Base-by-base conservation (phyloP, 306 rosid genomes). In the Begonia masoniana region DNA sequence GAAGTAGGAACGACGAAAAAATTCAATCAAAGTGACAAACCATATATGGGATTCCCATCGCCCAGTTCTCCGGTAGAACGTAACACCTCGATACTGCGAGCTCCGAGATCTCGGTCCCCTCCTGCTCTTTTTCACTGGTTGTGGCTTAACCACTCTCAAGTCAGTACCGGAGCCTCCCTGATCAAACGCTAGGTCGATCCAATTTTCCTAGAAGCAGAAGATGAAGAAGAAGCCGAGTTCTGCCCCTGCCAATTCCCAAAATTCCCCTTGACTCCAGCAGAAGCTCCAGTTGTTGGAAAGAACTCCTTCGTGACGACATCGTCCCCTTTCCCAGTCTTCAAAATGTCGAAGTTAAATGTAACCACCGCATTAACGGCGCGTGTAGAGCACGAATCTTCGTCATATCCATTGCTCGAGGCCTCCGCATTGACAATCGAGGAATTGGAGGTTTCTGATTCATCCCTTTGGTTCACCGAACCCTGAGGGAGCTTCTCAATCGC, bases 41-140 rank as follows among this genome's bases (percentile, higher is more conserved):
- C 99, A 92, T 71, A 92, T 92, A 79, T 91, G 99, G 47, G 99
- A 91, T 74, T 91, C 99, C 99, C 99, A 91, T 84, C 99, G 74
- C 52, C 99, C 99, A n/a, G 99, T 91, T 62, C 99, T 85, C 62
- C 99, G 64, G 50, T 91, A 91, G 76, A 91, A 91, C 59, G 99
- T 91, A 67, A 91, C 99, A 5, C 99, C 99, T 77, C 99, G 66
- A 67, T 83, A 91, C 84, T 86, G 99, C 59, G 99, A 91, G 67
- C 99, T 91, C 56, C 99, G 77, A 39, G 99, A 91, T 86, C 99
- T 74, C 36, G 99, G 99, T 15, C 99, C 99, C 60, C 99, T 77
- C 66, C 99, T 58, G 72, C 93, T 86, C 75, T 92, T 92, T 84
- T 81, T 92, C 70, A 63, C 78, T 72, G 61, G 87, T 58, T 41